Percentiles rank a stretch among this genome's conserved stretches.
Conservation (phyloP, 306 rosid genomes). For the Benincasa hispida region DNA sequence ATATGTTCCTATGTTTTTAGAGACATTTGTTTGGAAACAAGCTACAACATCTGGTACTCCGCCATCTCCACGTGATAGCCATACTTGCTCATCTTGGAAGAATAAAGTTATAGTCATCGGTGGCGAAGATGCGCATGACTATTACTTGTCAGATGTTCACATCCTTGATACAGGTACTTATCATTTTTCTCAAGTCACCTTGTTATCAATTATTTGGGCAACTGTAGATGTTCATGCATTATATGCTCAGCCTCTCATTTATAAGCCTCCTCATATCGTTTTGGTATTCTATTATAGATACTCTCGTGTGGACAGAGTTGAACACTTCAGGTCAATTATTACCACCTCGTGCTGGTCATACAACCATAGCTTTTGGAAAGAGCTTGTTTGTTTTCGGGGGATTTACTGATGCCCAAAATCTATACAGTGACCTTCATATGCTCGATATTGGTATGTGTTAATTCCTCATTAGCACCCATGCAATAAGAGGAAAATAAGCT, state of each 20-base stretch:
- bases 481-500: neutral
- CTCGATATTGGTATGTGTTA: constrained; percentile 76
- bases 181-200: neutral
- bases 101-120: constrained; percentile 77
- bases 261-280: constrained; percentile 10
- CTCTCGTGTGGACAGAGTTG: constrained; percentile 86
- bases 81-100: constrained; percentile 85
- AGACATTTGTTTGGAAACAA: constrained; percentile 82
- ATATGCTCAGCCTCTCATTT: neutral
- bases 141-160: constrained; percentile 88
- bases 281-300: constrained; percentile 43
- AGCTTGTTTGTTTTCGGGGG: constrained; percentile 93
- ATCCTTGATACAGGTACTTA: constrained; percentile 78
- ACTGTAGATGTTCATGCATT: neutral
- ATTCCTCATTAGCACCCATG: neutral
- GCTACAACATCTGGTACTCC: constrained; percentile 72
- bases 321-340: constrained; percentile 63
- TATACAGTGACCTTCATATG: constrained; percentile 71
- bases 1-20: constrained; percentile 27
- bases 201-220: neutral
- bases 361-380: constrained; percentile 76
- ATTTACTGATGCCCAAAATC: constrained; percentile 86
- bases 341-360: constrained; percentile 94
- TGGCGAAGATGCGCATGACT: constrained; percentile 85
- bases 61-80: constrained; percentile 97